phyloP scores from a whole-genome alignment of 208 protist genomes.

The Leishmania turanica region DNA sequence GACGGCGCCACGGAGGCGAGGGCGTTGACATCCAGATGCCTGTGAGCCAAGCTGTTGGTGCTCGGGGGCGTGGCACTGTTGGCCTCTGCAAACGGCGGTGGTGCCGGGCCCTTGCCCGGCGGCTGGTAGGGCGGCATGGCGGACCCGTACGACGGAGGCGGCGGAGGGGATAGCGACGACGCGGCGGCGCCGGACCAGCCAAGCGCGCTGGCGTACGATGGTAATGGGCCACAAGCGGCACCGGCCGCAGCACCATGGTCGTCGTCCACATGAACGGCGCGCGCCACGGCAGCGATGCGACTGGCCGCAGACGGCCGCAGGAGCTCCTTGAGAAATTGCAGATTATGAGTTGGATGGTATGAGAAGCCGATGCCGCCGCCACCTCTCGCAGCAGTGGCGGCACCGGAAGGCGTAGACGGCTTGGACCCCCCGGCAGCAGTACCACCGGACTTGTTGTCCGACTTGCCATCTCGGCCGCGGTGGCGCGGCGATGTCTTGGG shows the following conservation, averaged over 20 bases:
- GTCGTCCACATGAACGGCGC: constrained; percentile 7
- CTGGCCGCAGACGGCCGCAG: constrained; percentile 23
- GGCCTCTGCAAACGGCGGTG: background rate
- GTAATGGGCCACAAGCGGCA: background rate
- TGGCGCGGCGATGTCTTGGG: constrained; percentile 1
- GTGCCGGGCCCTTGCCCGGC: background rate
- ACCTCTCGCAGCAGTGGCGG: background rate
- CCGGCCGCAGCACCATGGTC: background rate
- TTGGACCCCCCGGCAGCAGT: background rate
- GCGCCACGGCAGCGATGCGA: constrained; percentile 21
- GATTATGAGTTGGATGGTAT: constrained; percentile 10
- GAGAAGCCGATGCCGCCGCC: background rate
- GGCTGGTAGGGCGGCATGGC: background rate
- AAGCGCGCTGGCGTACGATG: background rate
- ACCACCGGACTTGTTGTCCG: background rate
- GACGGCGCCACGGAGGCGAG: background rate
- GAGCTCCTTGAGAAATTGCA: constrained; percentile 19
- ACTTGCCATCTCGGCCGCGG: background rate
- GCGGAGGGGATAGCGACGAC: constrained; percentile 4
- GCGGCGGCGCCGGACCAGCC: background rate
- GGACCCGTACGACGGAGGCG: constrained; percentile 12
- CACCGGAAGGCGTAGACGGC: background rate
- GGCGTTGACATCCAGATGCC: background rate
- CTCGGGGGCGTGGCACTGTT: background rate
- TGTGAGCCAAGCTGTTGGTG: background rate